phyloP scores from a whole-genome alignment of 352 stramenopile species.

The Albugo laibachii region DNA sequence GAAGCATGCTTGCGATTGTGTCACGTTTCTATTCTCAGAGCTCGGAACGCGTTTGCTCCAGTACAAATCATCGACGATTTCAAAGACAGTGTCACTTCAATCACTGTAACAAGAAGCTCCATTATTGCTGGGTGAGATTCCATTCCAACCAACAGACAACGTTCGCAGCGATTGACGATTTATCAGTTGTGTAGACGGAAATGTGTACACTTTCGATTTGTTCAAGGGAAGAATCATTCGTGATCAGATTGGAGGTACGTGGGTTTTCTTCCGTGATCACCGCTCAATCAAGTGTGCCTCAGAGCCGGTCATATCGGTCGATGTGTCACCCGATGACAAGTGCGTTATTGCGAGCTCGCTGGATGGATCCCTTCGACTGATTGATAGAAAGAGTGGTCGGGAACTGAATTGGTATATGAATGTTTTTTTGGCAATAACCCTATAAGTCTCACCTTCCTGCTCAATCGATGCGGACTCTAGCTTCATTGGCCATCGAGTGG shows the following conservation, averaged over 20 bases:
- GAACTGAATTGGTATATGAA: conserved; percentile 45
- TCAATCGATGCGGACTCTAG: neutral
- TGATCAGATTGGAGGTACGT: conserved; percentile 50
- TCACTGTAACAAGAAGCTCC: conserved; percentile 53
- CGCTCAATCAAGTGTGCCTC: neutral
- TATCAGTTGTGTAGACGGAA: conserved; percentile 57
- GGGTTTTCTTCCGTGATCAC: neutral
- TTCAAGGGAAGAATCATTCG: conserved; percentile 36
- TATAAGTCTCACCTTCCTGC: neutral
- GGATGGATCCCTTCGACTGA: conserved; percentile 47
- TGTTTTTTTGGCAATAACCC: neutral
- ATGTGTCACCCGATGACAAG: conserved; percentile 43
- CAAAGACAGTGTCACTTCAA: conserved; percentile 74
- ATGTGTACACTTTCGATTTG: conserved; percentile 71
- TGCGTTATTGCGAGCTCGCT: conserved; percentile 64
- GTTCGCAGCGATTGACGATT: neutral
- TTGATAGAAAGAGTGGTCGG: conserved; percentile 37
- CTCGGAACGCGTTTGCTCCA: conserved; percentile 44
- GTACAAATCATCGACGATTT: conserved; percentile 79
- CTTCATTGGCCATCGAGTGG: conserved; percentile 25
- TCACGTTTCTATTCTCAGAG: conserved; percentile 10
- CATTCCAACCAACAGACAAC: conserved; percentile 1
- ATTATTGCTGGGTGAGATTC: conserved; percentile 45
- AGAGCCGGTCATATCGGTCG: conserved; percentile 63
- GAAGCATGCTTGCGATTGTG: neutral